Base-by-base conservation (phyloP, 768 basidiomycete genomes). In the Naganishia onofrii region DNA sequence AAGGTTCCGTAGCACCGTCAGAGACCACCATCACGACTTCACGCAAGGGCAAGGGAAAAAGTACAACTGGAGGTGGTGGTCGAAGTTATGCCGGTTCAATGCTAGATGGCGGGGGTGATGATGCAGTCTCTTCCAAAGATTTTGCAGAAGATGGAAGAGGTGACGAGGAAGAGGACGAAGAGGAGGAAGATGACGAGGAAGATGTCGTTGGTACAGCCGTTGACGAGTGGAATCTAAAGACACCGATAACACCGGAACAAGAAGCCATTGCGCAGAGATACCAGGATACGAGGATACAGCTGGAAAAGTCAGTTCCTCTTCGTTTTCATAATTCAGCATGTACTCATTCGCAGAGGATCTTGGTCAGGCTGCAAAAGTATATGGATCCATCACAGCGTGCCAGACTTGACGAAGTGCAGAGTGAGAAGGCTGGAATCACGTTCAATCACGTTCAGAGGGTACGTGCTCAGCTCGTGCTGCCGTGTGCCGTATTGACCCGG, bases 191-290 rank as follows among this genome's bases (percentile, higher is more conserved):
- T 19, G 54, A 56, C 15, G 57, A 38, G 60, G 60, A 63, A 26
- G 60, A 63, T n/a, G 38, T 63, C 0, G 60, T 26, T 17, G 60
- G 60, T 44, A 44, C 32, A 0, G 60, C 21, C 7, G 60, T 63
- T 34, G 42, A 63, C 29, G 60, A 63, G 23, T 63, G 60, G 60
- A 63, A 63, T 42, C 15, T 63, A 2, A 63, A 63, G 42, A 63
- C 60, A 7, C 60, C 60, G 7, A 63, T 63, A 10, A 63, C 60
- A n/a, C 23, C 60, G n/a, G 60, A 63, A 28, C 60, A 63, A 28
- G 60, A 63, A 44, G 60, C 60, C 2, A 63, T 63, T 63, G 60
- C 60, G 26, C 36, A 63, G n/a, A 63, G 60, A 29, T 63, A 63
- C 34, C 60, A 63, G 29, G 60, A 63, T 7, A 63, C 60, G 23